Conservation (phyloP, 2,329 filamentous ascomycete genomes). For the Graphilbum ipis-grandicollis region DNA sequence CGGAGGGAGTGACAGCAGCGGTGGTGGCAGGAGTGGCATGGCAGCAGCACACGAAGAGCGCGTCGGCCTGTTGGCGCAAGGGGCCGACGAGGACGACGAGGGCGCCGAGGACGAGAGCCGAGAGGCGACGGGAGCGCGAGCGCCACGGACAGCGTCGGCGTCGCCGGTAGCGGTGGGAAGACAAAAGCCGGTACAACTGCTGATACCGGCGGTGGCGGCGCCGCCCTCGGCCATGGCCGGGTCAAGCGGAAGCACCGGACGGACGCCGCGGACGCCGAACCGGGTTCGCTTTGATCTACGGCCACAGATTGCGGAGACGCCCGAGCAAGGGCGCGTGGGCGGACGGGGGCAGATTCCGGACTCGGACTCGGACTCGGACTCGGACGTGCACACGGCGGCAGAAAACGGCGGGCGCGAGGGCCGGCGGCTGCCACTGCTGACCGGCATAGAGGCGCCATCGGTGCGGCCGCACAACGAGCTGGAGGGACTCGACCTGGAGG, state of each 20-base stretch:
- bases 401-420: constrained; percentile 17
- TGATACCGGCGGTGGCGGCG: background rate
- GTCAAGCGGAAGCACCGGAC: constrained; percentile 4
- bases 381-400: constrained; percentile 2
- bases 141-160: background rate
- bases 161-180: constrained; percentile 1
- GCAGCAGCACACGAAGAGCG: background rate
- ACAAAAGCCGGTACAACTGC: background rate
- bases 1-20: background rate
- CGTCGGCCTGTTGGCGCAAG: constrained; percentile 1
- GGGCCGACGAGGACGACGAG: constrained; percentile 1
- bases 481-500: constrained; percentile 15
- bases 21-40: background rate
- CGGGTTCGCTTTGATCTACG: constrained; percentile 57
- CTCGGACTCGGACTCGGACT: too few species aligned
- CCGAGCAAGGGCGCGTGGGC: background rate
- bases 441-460: constrained; percentile 67
- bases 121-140: constrained; percentile 3
- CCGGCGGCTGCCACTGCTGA: constrained; percentile 57
- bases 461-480: constrained; percentile 39
- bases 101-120: background rate
- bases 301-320: constrained; percentile 19
- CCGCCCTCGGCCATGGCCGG: constrained; percentile 1
- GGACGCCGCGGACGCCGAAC: constrained; percentile 46
- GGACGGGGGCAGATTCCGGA: background rate